Conservation (phyloP, 768 basidiomycete genomes). For the Boletus fagicola region DNA sequence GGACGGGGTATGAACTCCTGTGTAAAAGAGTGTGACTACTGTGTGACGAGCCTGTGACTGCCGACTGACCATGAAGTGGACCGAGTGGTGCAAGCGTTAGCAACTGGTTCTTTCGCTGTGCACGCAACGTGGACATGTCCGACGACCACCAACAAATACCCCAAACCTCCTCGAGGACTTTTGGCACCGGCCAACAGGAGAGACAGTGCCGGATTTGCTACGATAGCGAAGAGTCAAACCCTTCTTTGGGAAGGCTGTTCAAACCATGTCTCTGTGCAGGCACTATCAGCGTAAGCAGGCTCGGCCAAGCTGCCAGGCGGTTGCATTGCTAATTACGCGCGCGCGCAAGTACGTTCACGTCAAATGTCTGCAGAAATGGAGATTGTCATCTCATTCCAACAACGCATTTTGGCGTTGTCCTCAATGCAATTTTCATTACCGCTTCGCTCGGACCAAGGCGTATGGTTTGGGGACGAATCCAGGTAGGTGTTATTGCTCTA, state of each 20-base stretch:
- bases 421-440: slow-evolving; percentile 76
- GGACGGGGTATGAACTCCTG: background rate
- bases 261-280: slow-evolving; percentile 71
- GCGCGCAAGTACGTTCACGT: slow-evolving; percentile 69
- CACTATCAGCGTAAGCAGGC: slow-evolving; percentile 58
- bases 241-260: slow-evolving; percentile 69
- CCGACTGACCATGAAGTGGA: background rate
- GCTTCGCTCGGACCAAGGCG: slow-evolving; percentile 68
- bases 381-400: slow-evolving; percentile 56
- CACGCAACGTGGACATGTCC: slow-evolving; percentile 17
- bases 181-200: slow-evolving; percentile 37
- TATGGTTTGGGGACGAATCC: slow-evolving; percentile 78
- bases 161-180: background rate
- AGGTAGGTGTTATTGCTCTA: slow-evolving; percentile 38
- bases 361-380: slow-evolving; percentile 74
- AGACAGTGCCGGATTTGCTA: slow-evolving; percentile 86
- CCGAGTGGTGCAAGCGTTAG: too few relatives aligned
- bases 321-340: slow-evolving; percentile 22
- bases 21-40: background rate
- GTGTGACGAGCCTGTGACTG: background rate
- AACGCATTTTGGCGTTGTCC: slow-evolving; percentile 78
- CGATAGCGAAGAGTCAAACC: slow-evolving; percentile 61
- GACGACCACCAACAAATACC: slow-evolving; percentile 16
- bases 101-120: background rate
- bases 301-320: background rate